These are phyloP conservation scores for Trichoderma semiorbis DNA, from an alignment of 2,329 filamentous ascomycete species.

Conservation along the genomic window DNA sequence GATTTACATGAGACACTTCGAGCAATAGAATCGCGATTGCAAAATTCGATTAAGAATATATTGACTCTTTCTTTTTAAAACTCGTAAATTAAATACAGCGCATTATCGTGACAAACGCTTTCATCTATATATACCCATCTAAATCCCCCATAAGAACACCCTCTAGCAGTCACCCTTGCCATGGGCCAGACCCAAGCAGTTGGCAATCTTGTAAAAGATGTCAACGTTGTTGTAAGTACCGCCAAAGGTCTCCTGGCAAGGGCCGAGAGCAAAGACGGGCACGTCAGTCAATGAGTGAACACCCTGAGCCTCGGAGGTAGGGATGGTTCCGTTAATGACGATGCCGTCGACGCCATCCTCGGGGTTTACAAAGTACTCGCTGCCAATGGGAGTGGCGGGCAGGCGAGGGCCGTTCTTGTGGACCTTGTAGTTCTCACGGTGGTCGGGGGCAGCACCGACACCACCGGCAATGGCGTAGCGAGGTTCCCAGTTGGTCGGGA, in stretches of 20 bases:
- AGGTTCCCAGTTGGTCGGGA: slow-evolving; percentile 81
- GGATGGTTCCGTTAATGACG: slow-evolving; percentile 71
- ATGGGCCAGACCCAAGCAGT: slow-evolving; percentile 57
- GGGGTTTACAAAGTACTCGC: slow-evolving; percentile 65
- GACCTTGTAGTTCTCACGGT: slow-evolving; percentile 71
- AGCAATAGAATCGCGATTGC: background rate
- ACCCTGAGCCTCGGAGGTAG: slow-evolving; percentile 60
- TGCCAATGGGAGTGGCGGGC: slow-evolving; percentile 53
- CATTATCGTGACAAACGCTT: background rate
- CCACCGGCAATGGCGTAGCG: slow-evolving; percentile 77
- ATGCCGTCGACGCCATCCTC: slow-evolving; percentile 64
- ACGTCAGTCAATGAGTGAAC: slow-evolving; percentile 78
- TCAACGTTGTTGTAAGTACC: slow-evolving; percentile 70
- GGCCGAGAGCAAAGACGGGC: slow-evolving; percentile 73
- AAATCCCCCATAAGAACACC: slow-evolving; percentile 3
- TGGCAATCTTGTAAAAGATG: slow-evolving; percentile 70
- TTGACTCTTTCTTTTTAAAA: background rate
- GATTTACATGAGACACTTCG: background rate
- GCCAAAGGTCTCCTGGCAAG: slow-evolving; percentile 73
- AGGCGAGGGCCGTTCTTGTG: slow-evolving; percentile 62
- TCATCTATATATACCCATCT: background rate
- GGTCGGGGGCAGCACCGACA: slow-evolving; percentile 68
- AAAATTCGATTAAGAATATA: background rate
- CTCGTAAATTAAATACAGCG: background rate
- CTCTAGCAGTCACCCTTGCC: slow-evolving; percentile 19